These are phyloP conservation scores for Leccinum fuscescens DNA, from an alignment of 1,284 basidiomycete species.

Conservation along the genomic window DNA sequence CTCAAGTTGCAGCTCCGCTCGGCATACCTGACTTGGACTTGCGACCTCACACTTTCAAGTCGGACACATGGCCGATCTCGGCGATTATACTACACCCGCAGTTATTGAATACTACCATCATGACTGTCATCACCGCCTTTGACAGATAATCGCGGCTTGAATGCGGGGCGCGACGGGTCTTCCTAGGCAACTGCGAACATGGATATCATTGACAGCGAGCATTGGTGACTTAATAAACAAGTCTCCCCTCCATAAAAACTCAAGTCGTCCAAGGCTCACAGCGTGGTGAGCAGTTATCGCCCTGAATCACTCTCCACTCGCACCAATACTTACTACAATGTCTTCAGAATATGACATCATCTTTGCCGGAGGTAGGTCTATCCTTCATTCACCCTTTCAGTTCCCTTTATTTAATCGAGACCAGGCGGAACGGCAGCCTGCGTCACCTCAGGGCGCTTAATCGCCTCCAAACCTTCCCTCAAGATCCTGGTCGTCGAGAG, in stretches of 20 bases:
- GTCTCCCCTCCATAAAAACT: not conserved
- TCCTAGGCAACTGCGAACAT: not conserved
- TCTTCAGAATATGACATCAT: constrained; percentile 42
- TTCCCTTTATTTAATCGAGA: not conserved
- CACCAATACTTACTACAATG: not conserved
- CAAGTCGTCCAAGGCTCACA: not conserved
- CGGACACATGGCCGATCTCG: too few species aligned
- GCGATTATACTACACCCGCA: not conserved
- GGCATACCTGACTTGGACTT: not conserved
- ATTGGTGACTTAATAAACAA: not conserved
- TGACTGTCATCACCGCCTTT: not conserved
- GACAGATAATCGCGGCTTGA: not conserved
- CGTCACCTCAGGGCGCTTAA: constrained; percentile 19
- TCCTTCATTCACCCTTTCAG: not conserved
- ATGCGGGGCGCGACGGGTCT: not conserved
- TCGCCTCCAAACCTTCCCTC: constrained; percentile 15
- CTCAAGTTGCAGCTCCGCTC: not conserved
- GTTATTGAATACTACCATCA: not conserved
- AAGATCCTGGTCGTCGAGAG: constrained; percentile 13
- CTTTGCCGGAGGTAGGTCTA: constrained; percentile 44
- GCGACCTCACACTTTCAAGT: not conserved
- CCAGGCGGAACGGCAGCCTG: constrained; percentile 24
- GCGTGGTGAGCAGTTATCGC: not conserved
- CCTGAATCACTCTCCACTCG: not conserved
- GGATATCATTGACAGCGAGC: not conserved